Percentiles rank a stretch among this genome's conserved stretches.
These are phyloP conservation scores for Eurotiales sp. DNA, from an alignment of 2,329 filamentous ascomycete species.

Conservation along the genomic window DNA sequence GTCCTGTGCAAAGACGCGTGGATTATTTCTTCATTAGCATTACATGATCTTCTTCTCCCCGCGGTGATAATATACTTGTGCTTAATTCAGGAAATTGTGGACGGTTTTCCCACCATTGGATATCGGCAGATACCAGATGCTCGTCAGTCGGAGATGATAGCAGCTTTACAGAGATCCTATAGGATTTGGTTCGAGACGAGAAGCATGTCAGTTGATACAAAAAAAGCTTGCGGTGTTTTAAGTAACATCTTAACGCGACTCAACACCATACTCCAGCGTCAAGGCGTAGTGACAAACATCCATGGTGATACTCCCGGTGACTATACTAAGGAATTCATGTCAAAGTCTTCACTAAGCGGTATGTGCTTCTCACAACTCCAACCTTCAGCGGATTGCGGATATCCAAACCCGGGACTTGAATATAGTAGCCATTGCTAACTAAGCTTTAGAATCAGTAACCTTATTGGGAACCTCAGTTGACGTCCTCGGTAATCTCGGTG, in stretches of 20 bases:
- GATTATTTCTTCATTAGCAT: slow-evolving; percentile 6
- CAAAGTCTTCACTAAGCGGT: no score
- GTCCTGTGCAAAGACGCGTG: slow-evolving; percentile 3
- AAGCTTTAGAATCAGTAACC: not conserved
- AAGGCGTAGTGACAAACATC: not conserved
- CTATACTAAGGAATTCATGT: no score
- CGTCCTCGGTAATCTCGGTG: not conserved
- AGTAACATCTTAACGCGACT: slow-evolving; percentile 3
- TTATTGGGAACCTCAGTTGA: not conserved
- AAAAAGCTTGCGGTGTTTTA: not conserved
- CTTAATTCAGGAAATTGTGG: not conserved
- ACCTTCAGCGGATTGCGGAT: no score
- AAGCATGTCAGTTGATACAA: slow-evolving; percentile 5
- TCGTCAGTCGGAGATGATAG: not conserved
- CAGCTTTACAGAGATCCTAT: slow-evolving; percentile 2
- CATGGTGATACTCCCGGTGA: not conserved
- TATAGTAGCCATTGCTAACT: not conserved
- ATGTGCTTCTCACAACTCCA: no score
- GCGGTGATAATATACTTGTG: slow-evolving; percentile 5
- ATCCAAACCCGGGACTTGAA: no score
- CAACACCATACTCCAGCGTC: not conserved
- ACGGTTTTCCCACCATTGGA: not conserved
- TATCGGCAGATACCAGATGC: not conserved
- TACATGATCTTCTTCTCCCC: slow-evolving; percentile 6
- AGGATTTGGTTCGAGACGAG: slow-evolving; percentile 6